Conservation (phyloP, 1,139 yeast genomes). For the Geotrichum reessii region DNA sequence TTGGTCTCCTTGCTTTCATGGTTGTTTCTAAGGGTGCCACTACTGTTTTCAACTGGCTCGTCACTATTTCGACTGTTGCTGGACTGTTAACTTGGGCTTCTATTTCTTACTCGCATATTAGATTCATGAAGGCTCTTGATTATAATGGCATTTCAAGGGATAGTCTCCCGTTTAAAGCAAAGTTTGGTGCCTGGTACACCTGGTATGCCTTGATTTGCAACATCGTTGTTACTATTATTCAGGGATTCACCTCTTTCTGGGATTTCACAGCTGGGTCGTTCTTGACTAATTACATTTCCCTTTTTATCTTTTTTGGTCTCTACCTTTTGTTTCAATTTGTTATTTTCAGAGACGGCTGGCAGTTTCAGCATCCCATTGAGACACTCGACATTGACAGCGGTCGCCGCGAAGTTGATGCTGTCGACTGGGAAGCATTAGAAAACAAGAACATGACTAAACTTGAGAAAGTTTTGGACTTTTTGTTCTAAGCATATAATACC, state of each 20-base stretch:
- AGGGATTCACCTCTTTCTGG: slow-evolving; percentile 62
- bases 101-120: slow-evolving; percentile 46
- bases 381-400: slow-evolving; percentile 55
- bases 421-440: slow-evolving; percentile 13
- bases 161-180: slow-evolving; percentile 42
- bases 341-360: slow-evolving; percentile 11
- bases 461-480: slow-evolving; percentile 5
- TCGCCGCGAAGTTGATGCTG: slow-evolving; percentile 47
- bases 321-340: slow-evolving; percentile 43
- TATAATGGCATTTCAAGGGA: slow-evolving; percentile 37
- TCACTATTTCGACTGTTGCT: slow-evolving; percentile 59
- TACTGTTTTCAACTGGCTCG: slow-evolving; percentile 57
- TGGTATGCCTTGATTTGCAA: slow-evolving; percentile 39
- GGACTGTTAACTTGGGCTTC: slow-evolving; percentile 51
- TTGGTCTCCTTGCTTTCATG: slow-evolving; percentile 63
- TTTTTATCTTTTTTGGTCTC: slow-evolving; percentile 48
- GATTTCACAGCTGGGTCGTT: slow-evolving; percentile 56
- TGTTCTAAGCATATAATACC: background rate
- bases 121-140: slow-evolving; percentile 55
- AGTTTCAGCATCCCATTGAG: slow-evolving; percentile 29
- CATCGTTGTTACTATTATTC: slow-evolving; percentile 42
- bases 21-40: slow-evolving; percentile 48
- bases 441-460: slow-evolving; percentile 2
- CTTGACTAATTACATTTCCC: slow-evolving; percentile 60
- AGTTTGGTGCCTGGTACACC: slow-evolving; percentile 26